These are phyloP conservation scores for Chaetothyriales sp. DNA, from an alignment of 2,329 filamentous ascomycete species.

Conservation along the genomic window DNA sequence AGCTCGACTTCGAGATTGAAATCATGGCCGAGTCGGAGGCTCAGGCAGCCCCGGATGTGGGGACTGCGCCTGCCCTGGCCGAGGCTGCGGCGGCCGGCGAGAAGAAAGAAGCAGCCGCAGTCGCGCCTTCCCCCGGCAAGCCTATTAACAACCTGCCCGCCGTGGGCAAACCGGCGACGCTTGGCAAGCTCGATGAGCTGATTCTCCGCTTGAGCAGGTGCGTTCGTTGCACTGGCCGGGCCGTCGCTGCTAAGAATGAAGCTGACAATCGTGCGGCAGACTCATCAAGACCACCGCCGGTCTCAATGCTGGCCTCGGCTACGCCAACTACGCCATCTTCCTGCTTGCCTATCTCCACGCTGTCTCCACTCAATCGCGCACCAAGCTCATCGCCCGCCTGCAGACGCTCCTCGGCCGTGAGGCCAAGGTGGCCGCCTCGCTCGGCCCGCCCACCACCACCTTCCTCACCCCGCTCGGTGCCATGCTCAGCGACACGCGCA, in stretches of 20 bases:
- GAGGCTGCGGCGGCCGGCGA: neutral
- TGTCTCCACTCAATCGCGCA: slow-evolving; percentile 28
- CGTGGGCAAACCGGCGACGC: slow-evolving; percentile 8
- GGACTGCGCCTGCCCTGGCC: neutral
- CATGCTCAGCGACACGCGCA: slow-evolving; percentile 37
- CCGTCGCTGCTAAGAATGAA: neutral
- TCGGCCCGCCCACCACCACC: slow-evolving; percentile 37
- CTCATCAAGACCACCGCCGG: slow-evolving; percentile 55
- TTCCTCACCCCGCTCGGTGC: slow-evolving; percentile 37
- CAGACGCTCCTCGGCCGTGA: slow-evolving; percentile 13
- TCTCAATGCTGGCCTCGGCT: slow-evolving; percentile 56
- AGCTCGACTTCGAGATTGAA: neutral
- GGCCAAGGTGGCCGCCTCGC: slow-evolving; percentile 11
- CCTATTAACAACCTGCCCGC: slow-evolving; percentile 10
- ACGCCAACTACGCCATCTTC: slow-evolving; percentile 54
- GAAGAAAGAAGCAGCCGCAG: slow-evolving; percentile 5
- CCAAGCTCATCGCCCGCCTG: slow-evolving; percentile 11
- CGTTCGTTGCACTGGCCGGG: neutral
- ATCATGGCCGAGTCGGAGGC: neutral
- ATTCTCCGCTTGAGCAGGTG: slow-evolving; percentile 14
- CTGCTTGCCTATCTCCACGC: slow-evolving; percentile 45
- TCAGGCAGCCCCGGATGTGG: neutral
- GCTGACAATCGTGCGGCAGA: slow-evolving; percentile 23
- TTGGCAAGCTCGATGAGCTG: slow-evolving; percentile 11
- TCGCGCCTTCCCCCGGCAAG: slow-evolving; percentile 7